Evolutionary conservation across 352 stramenopile genomes (phyloP), one percentile per base, ranked within the genome.

Genomic region (Phytophthora melonis): DNA sequence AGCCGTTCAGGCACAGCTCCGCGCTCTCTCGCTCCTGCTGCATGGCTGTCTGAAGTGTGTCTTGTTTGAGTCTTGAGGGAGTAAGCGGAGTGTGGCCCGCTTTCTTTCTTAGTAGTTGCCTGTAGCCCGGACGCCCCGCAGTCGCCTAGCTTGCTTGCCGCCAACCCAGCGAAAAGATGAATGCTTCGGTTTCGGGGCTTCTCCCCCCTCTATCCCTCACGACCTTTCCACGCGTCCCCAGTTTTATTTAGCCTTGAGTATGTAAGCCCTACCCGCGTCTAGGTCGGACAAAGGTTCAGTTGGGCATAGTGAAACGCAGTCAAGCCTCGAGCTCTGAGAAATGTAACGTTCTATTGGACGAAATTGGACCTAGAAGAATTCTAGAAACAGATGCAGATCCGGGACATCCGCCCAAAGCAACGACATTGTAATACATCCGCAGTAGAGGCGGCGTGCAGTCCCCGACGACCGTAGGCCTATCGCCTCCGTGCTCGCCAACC

Each of bases 11-110:
- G 63, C 88, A 94, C 62, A 94, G 68, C 60, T 90, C 78, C n/a
- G 83, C 72, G 61, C 81, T 90, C 78, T 94, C 88, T 58, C 86
- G 84, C 79, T 94, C 84, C 73, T 94, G 88, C 77, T 94, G 88
- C 88, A 94, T 94, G 32, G 21, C 32, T 50, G 18, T 67, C 30
- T 66, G 58, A 19, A 49, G 41, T 49, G 16, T 18, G 14, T 49
- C 21, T 45, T 0, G 2, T 1, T 10, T 1, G 3, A 7, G 14
- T 19, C 41, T 49, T 18, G 5, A 0, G 23, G 2, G 41, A 49
- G 41, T 49, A 49, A 49, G 41, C 41, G 41, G 41, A 7, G 41
- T 9, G 41, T 41, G 34, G 34, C 10, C 34, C 41, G 41, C 41
- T 49, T 49, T 14, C 41, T 49, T 18, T 7, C 6, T 49, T 7